These are phyloP conservation scores for Ciborinia camelliae DNA, from an alignment of 2,329 filamentous ascomycete genomes.

Conservation along the genomic window DNA sequence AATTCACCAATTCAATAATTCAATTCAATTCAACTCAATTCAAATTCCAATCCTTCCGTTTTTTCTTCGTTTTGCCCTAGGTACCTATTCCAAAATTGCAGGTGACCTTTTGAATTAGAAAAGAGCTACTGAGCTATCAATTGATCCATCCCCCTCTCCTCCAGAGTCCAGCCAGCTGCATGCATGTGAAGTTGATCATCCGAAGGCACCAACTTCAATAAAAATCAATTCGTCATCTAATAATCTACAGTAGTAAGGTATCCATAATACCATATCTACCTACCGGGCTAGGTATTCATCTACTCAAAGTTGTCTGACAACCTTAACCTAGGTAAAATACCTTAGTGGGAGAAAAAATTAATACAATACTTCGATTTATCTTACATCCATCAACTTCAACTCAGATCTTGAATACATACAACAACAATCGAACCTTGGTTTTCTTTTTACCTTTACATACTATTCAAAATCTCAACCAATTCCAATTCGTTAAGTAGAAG, in stretches of 20 bases:
- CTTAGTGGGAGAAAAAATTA: background rate
- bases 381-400: background rate
- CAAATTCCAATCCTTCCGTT: background rate
- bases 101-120: background rate
- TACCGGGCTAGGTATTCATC: background rate
- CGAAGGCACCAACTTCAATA: constrained; percentile 19
- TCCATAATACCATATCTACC: too few relatives aligned
- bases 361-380: background rate
- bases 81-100: background rate
- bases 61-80: background rate
- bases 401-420: background rate
- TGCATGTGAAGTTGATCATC: constrained; percentile 10
- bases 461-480: background rate
- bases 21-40: background rate
- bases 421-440: background rate
- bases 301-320: background rate
- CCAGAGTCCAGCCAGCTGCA: too few relatives aligned
- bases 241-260: too few relatives aligned
- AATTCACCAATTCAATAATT: background rate
- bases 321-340: too few relatives aligned
- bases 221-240: constrained; percentile 16
- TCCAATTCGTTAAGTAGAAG: background rate
- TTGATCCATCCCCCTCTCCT: background rate
- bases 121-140: background rate
- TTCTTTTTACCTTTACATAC: background rate